Evolutionary conservation across 106 monocot genomes (phyloP), one percentile per base, ranked within the genome.

Genomic region (Dendrobium officinale): DNA sequence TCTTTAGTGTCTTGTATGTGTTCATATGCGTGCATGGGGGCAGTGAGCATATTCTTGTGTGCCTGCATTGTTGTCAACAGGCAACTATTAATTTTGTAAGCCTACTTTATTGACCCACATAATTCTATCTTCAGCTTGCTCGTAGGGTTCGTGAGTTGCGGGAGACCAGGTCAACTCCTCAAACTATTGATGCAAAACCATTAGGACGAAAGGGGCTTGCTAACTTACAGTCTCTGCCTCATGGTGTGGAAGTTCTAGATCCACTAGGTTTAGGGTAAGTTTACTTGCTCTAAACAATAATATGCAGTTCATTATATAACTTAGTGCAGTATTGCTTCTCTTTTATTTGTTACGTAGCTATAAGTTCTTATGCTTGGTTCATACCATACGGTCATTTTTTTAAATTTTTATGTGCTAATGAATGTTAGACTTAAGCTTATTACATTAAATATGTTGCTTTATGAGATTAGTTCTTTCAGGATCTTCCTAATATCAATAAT

Each of bases 141-240:
- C 89, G 99, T 6, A 93, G 91, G 75, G 99, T 99, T 75, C 91
- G 99, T 78, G 99, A 99, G 82, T 91, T 95, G 95, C 89, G 99
- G 73, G 99, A 99, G 42, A 88, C 91, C 83, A 85, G 91, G 81
- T 85, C 86, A 51, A 86, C 87, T 75, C 93, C 95, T 80, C 90
- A 91, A 84, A 75, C 61, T 45, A 70, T 92, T 73, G 91, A 91
- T 17, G 86, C 77, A 31, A 95, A 90, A 73, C 80, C 86, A 10
- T 26, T 88, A 10, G 91, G 82, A 54, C 90, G 85, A 45, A 99
- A 99, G 84, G 93, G 87, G 11, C 87, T 95, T 29, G 83, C 87
- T 45, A 88, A 83, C 83, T 67, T 95, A 55, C 89, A 95, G 56
- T 93, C 99, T 76, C 77, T 99, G 64, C 94, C 96, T 86, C 93